Evolutionary conservation across 208 protist genomes (phyloP).

Genomic region (Porcisia deanei): DNA sequence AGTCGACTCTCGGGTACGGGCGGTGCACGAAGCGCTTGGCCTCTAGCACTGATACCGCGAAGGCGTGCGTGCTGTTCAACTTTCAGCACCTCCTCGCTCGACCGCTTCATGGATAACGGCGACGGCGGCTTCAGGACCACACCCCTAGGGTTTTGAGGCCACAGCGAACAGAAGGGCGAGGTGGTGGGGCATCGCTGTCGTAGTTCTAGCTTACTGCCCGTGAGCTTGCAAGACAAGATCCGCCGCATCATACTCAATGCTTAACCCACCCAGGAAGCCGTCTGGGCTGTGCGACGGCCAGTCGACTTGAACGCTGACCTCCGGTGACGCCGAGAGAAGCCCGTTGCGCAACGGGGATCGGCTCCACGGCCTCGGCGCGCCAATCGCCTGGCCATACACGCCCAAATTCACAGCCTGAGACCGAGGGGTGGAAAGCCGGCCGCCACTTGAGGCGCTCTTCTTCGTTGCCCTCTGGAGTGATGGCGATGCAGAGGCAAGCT

Average conservation of each 20-base stretch:
- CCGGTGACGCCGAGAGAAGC: not conserved
- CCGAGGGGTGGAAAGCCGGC: not conserved
- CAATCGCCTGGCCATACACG: not conserved
- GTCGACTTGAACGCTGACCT: not conserved
- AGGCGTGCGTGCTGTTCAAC: not conserved
- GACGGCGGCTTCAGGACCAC: not conserved
- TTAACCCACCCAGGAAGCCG: constrained; percentile 9
- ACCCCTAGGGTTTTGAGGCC: not conserved
- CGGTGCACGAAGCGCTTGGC: not conserved
- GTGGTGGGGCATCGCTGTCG: constrained; percentile 18
- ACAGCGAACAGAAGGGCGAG: constrained; percentile 22
- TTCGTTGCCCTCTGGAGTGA: not conserved
- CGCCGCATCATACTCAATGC: constrained; percentile 4
- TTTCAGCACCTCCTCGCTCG: not conserved
- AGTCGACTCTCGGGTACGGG: not conserved
- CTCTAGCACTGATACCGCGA: not conserved
- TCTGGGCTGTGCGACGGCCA: not conserved
- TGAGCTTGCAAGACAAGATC: constrained; percentile 25
- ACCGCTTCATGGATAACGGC: constrained; percentile 1
- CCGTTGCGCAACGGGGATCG: constrained; percentile 7
- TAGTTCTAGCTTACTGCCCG: constrained; percentile 20
- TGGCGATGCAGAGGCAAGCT: not conserved
- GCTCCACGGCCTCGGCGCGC: not conserved
- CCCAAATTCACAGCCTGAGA: constrained; percentile 8
- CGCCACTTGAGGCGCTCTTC: not conserved